Percentiles rank a stretch among this genome's conserved stretches.
Evolutionary conservation across 208 protist genomes (phyloP).

Genomic region (Wallacemonas rigidus): DNA sequence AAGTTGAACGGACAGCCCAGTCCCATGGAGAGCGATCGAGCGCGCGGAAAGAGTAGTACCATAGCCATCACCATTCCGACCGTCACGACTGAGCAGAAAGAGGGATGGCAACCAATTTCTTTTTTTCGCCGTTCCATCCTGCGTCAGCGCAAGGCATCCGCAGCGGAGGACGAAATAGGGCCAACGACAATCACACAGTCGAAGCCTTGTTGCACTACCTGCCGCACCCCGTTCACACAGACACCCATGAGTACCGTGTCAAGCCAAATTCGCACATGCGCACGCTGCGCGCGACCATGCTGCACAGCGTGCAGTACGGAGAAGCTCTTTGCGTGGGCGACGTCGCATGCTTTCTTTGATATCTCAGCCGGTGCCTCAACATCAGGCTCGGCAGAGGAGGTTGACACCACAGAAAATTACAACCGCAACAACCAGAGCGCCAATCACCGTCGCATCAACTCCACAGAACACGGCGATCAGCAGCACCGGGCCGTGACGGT

Average conservation of each 20-base stretch:
- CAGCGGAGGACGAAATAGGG: not conserved
- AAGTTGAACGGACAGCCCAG: conserved; percentile 9
- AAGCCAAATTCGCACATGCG: not conserved
- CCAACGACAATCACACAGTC: not conserved
- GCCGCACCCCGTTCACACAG: not conserved
- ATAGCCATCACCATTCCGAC: not conserved
- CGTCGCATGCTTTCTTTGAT: not conserved
- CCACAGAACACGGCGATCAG: not conserved
- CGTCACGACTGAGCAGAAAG: not conserved
- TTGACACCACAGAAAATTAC: not conserved
- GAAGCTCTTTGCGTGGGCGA: conserved; percentile 14
- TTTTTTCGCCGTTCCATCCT: conserved; percentile 12
- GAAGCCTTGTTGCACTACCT: not conserved
- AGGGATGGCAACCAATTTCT: not conserved
- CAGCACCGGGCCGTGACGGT: not conserved
- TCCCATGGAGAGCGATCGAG: not conserved
- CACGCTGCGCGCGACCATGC: conserved; percentile 7
- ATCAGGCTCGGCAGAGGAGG: not conserved
- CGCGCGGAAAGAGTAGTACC: not conserved
- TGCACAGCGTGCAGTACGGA: conserved; percentile 5
- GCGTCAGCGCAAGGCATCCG: not conserved
- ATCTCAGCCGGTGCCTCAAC: not conserved
- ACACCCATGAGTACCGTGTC: not conserved
- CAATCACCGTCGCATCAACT: not conserved
- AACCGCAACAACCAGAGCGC: not conserved